phyloP scores from a whole-genome alignment of 176 grass and related monocot genomes.

The Oryza coarctata region DNA sequence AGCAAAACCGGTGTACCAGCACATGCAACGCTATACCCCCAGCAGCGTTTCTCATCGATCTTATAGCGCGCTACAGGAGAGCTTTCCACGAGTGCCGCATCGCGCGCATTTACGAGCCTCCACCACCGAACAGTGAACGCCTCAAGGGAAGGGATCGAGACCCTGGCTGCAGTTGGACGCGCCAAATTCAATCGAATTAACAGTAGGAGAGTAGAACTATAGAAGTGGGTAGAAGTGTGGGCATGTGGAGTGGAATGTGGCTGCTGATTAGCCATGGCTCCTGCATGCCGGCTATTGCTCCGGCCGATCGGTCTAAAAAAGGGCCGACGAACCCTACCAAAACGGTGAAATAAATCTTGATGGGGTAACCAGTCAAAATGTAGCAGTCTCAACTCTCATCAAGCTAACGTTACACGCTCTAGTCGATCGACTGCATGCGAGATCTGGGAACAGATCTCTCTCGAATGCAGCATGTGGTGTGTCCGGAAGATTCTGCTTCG shows the following conservation, averaged over 20 bases:
- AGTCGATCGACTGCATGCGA: too few relatives aligned
- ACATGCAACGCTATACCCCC: background rate
- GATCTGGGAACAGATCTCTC: too few relatives aligned
- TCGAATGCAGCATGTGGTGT: slow-evolving; percentile 28
- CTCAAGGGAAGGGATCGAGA: too few relatives aligned
- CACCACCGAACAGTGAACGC: slow-evolving; percentile 21
- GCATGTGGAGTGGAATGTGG: slow-evolving; percentile 7
- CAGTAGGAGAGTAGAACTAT: background rate
- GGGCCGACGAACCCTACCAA: slow-evolving; percentile 35
- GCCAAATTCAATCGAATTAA: slow-evolving; percentile 14
- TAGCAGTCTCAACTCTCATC: background rate
- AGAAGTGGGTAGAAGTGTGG: too few relatives aligned
- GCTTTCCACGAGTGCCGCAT: slow-evolving; percentile 29
- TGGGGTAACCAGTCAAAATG: slow-evolving; percentile 24
- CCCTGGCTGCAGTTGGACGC: background rate
- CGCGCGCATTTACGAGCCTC: slow-evolving; percentile 6
- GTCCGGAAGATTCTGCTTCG: background rate
- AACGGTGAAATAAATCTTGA: slow-evolving; percentile 53
- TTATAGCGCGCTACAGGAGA: background rate
- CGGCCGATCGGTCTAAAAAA: background rate
- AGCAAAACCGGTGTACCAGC: background rate
- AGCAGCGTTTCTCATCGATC: background rate
- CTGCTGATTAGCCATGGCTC: background rate
- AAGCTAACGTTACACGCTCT: too few relatives aligned
- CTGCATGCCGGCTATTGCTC: slow-evolving; percentile 8